Percentiles rank a stretch among this genome's conserved stretches.
Conservation (phyloP, 2,329 filamentous ascomycete species). For the Microdochium trichocladiopsis region DNA sequence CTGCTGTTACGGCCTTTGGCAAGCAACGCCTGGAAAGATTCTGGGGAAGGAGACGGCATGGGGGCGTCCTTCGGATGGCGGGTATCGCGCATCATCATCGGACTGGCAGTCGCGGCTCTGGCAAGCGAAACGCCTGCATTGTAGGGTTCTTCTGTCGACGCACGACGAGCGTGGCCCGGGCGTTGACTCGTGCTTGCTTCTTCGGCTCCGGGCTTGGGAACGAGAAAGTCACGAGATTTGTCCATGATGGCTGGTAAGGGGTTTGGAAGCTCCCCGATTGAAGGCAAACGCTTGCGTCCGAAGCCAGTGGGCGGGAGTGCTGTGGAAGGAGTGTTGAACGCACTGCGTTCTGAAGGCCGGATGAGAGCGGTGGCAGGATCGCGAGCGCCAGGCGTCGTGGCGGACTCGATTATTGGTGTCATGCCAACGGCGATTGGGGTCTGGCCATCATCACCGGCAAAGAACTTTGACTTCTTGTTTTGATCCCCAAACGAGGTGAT, state of each 20-base stretch:
- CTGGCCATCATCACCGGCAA: constrained; percentile 45
- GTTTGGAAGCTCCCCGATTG: constrained; percentile 63
- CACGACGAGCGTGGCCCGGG: constrained; percentile 23
- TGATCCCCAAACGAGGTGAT: constrained; percentile 80
- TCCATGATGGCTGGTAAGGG: constrained; percentile 33
- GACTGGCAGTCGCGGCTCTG: constrained; percentile 61
- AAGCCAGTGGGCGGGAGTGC: constrained; percentile 56
- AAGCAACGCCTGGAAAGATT: constrained; percentile 55
- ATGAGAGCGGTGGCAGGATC: constrained; percentile 62
- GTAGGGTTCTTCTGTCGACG: constrained; percentile 34
- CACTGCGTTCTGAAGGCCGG: constrained; percentile 59
- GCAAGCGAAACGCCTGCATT: constrained; percentile 40
- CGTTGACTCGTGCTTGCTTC: constrained; percentile 16
- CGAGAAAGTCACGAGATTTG: constrained; percentile 19
- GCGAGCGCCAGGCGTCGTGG: constrained; percentile 61
- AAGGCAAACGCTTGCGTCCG: constrained; percentile 61
- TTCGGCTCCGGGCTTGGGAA: constrained; percentile 14
- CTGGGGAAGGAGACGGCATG: constrained; percentile 62
- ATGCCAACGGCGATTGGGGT: constrained; percentile 79
- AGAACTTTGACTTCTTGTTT: constrained; percentile 57
- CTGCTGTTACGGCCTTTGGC: constrained; percentile 51
- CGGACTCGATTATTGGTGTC: constrained; percentile 81
- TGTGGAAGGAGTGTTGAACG: constrained; percentile 63
- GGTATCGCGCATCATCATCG: constrained; percentile 52
- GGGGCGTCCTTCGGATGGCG: constrained; percentile 39